Conservation (phyloP, 192 early-diverging fungal species). For the Chytriomyces confervae region DNA sequence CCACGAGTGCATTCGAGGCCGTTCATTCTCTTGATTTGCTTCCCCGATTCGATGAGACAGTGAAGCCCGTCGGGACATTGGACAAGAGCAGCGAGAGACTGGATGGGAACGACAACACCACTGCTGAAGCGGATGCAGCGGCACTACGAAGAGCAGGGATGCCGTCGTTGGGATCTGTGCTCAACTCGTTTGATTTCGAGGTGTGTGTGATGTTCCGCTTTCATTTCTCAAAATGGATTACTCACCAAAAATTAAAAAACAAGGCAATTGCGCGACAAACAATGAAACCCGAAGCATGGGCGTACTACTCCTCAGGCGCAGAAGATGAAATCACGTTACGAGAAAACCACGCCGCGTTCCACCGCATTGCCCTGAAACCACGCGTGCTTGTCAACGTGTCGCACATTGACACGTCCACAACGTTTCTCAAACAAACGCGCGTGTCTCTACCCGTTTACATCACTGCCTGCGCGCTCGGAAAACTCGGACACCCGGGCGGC, state of each 20-base stretch:
- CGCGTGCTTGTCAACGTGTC: slow-evolving; percentile 59
- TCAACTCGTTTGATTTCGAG: slow-evolving; percentile 79
- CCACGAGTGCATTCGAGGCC: slow-evolving; percentile 66
- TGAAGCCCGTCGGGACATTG: slow-evolving; percentile 60
- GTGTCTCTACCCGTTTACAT: slow-evolving; percentile 59
- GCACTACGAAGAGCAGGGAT: slow-evolving; percentile 38
- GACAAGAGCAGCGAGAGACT: slow-evolving; percentile 41
- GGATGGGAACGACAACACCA: neutral
- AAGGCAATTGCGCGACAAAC: slow-evolving; percentile 62
- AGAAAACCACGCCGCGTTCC: slow-evolving; percentile 82
- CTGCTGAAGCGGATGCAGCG: neutral
- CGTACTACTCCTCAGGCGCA: slow-evolving; percentile 81
- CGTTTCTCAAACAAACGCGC: slow-evolving; percentile 41
- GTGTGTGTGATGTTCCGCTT: slow-evolving; percentile 10
- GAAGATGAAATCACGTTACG: slow-evolving; percentile 82
- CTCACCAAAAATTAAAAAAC: slow-evolving; percentile 24
- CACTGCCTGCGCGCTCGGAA: slow-evolving; percentile 61
- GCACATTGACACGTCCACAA: slow-evolving; percentile 46
- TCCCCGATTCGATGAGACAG: slow-evolving; percentile 14
- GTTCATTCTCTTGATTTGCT: slow-evolving; percentile 76
- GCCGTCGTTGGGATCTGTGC: slow-evolving; percentile 62
- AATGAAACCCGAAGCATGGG: slow-evolving; percentile 73
- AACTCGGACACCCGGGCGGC: slow-evolving; percentile 77
- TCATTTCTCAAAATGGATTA: neutral
- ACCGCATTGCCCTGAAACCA: slow-evolving; percentile 70